These are phyloP conservation scores for Umbellularia californica DNA, from an alignment of 164 flowering plant genomes.

Conservation along the genomic window DNA sequence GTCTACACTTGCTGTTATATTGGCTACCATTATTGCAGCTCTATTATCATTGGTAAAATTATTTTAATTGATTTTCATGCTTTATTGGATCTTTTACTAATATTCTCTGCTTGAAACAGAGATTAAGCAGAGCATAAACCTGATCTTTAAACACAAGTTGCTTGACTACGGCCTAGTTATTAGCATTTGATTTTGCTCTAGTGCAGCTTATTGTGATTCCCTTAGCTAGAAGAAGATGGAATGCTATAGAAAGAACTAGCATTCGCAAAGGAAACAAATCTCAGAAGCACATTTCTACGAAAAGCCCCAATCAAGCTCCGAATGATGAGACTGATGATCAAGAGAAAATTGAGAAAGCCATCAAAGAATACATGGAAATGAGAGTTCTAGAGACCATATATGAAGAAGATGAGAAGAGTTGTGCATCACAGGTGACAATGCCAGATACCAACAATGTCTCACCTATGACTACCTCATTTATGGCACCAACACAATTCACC, in stretches of 20 bases:
- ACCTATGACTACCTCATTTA: conserved; percentile 7
- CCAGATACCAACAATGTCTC: conserved; percentile 5
- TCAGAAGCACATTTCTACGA: background rate
- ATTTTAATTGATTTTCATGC: too few relatives aligned
- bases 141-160: too few relatives aligned
- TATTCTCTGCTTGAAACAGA: too few relatives aligned
- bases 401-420: conserved; percentile 28
- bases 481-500: background rate
- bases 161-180: too few relatives aligned
- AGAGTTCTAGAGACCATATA: conserved; percentile 28
- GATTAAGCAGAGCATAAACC: too few relatives aligned
- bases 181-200: background rate
- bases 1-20: too few relatives aligned
- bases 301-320: background rate
- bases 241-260: background rate
- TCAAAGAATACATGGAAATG: conserved; percentile 25
- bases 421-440: conserved; percentile 11
- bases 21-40: too few relatives aligned
- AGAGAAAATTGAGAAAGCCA: conserved; percentile 13
- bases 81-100: background rate
- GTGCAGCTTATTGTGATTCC: conserved; percentile 23
- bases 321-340: background rate
- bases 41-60: too few relatives aligned
- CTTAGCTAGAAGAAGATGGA: conserved; percentile 13
- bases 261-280: conserved; percentile 1